Evolutionary conservation across 805 yeast genomes (phyloP).

Genomic region (Lachancea kluyveri): DNA sequence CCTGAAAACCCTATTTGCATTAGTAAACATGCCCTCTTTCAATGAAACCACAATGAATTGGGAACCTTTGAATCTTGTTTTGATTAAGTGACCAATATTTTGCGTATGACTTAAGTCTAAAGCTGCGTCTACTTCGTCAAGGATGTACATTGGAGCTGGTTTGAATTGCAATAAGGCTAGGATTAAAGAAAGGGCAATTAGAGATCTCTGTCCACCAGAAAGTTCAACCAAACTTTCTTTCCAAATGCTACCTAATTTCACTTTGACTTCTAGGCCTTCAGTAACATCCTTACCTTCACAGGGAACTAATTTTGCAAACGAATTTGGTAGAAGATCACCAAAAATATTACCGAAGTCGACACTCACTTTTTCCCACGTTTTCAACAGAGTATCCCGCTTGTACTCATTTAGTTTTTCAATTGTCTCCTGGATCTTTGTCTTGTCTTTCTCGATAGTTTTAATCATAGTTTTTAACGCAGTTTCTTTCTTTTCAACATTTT

Average conservation of each 20-base stretch:
- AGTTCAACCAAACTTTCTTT: conserved; percentile 91
- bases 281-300: conserved; percentile 77
- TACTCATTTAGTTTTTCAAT: conserved; percentile 77
- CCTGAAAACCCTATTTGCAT: conserved; percentile 90
- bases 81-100: conserved; percentile 93
- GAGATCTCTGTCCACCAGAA: conserved; percentile 95
- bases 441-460: conserved; percentile 81
- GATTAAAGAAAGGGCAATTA: conserved; percentile 86
- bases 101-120: conserved; percentile 95
- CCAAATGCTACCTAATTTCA: conserved; percentile 89
- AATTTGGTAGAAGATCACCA: conserved; percentile 79
- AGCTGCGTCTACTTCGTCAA: conserved; percentile 98
- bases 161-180: conserved; percentile 88
- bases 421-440: conserved; percentile 82
- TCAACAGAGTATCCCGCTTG: conserved; percentile 72
- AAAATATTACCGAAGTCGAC: conserved; percentile 87
- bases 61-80: conserved; percentile 89
- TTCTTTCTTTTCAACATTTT: conserved; percentile 86
- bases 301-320: conserved; percentile 84
- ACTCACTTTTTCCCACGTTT: conserved; percentile 83
- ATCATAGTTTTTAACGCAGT: conserved; percentile 70
- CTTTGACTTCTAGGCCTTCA: conserved; percentile 85
- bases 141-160: conserved; percentile 97
- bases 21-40: conserved; percentile 97
- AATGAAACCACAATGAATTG: conserved; percentile 95